Conservation (phyloP, 1,139 yeast species). For the Hansenula anomala region DNA sequence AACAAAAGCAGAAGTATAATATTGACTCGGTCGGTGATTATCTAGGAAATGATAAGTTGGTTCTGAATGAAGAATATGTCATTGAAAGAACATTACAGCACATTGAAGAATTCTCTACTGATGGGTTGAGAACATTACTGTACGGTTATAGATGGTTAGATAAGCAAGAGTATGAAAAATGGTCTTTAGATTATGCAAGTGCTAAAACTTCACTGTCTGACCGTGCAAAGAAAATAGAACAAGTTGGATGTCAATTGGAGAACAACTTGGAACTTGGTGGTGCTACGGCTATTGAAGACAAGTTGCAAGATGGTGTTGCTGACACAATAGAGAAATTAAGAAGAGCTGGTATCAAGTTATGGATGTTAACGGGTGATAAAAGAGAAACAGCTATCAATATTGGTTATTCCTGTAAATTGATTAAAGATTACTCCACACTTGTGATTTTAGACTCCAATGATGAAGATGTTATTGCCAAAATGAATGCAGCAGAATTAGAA, state of each 20-base stretch:
- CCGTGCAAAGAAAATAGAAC: constrained; percentile 63
- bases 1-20: constrained; percentile 51
- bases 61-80: constrained; percentile 72
- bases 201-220: constrained; percentile 77
- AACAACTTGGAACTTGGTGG: constrained; percentile 64
- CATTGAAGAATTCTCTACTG: constrained; percentile 90
- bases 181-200: constrained; percentile 63
- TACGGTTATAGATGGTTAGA: constrained; percentile 77
- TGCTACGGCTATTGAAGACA: constrained; percentile 97
- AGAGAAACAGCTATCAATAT: constrained; percentile 96
- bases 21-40: constrained; percentile 21
- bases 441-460: constrained; percentile 66
- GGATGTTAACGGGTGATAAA: constrained; percentile 99
- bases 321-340: constrained; percentile 89
- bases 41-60: constrained; percentile 58
- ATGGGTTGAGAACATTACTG: constrained; percentile 85
- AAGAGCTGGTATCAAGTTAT: constrained; percentile 87
- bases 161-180: constrained; percentile 50
- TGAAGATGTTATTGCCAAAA: constrained; percentile 41
- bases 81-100: constrained; percentile 85
- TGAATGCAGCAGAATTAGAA: constrained; percentile 35
- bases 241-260: constrained; percentile 71
- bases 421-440: constrained; percentile 88
- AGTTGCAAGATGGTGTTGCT: constrained; percentile 92
- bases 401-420: constrained; percentile 90